phyloP scores from a whole-genome alignment of 2,329 filamentous ascomycete species.

The Hypoxylon sp. region DNA sequence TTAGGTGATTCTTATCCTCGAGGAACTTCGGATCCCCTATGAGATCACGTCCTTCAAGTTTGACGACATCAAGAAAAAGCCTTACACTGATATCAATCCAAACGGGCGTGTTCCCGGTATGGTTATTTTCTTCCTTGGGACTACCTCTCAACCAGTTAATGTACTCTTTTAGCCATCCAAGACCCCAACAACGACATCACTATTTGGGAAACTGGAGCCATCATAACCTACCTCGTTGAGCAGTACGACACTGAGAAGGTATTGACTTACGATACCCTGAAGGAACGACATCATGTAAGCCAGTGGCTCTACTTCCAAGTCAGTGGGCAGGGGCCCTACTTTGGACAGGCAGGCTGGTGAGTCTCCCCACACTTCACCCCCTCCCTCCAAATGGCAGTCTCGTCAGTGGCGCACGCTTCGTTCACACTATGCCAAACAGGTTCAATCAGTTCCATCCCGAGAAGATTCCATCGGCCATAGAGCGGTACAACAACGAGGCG shows the following conservation, averaged over 20 bases:
- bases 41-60: constrained; percentile 14
- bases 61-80: constrained; percentile 39
- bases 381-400: no score
- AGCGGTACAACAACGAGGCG: constrained; percentile 64
- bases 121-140: no score
- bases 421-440: constrained; percentile 50
- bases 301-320: constrained; percentile 26
- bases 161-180: constrained; percentile 26
- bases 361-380: neutral
- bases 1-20: constrained; percentile 12
- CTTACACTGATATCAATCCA: constrained; percentile 40
- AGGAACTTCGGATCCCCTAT: constrained; percentile 14
- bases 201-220: constrained; percentile 48
- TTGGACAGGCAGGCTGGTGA: constrained; percentile 9
- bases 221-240: constrained; percentile 38
- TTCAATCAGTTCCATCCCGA: constrained; percentile 59
- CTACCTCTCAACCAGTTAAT: no score
- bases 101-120: constrained; percentile 41
- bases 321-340: constrained; percentile 19
- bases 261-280: constrained; percentile 2
- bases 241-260: neutral
- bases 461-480: constrained; percentile 61
- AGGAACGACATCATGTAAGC: neutral
- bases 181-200: constrained; percentile 44
- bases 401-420: no score